Evolutionary conservation across 352 stramenopile genomes (phyloP), one percentile per base, ranked within the genome.

Genomic region (Phytophthora capsici): DNA sequence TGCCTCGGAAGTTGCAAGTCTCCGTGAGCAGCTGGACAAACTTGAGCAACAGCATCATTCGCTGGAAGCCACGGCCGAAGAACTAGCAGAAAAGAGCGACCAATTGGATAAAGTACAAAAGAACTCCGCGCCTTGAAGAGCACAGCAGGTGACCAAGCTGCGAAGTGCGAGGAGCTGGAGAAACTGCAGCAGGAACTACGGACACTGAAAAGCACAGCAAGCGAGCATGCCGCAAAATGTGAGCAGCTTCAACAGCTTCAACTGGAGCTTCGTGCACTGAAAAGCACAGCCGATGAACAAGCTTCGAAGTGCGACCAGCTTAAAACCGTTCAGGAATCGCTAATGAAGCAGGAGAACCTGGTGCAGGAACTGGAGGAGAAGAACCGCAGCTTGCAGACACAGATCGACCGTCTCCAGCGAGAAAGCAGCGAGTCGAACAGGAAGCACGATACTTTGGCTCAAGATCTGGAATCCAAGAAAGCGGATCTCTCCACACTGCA

Each of bases 41-140:
- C 32, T 71, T n/a, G 63, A 66, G 34, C 55, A 57, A n/a, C 55
- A 71, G 12, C 49, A 61, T 57, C 63, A 41, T 23, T 48, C 56
- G 1, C 30, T 59, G 16, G 57, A 71, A 53, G 36, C 1, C 19
- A 62, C 56, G 4, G 40, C 44, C 4, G 55, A 71, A 38, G 48
- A 71, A 16, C 63, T 66, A 36, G 23, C 51, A 1, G 30, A 10
- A 41, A 66, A 67, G 17, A 58, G 52, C 19, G 45, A 69, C 17
- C 52, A 73, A 28, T 30, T 71, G 9, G 56, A 67, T 1, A 69
- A 71, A 20, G 37, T 79, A 9, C 40, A 71, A 17, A 67, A 12
- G 44, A 67, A 32, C 57, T 76, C 20, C 28, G 32, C 3, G 53
- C 52, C 0, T 10, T 63, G 12, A 63, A 57, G 61, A 47, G 19